Evolutionary conservation across 192 early-diverging fungal species (phyloP).

Genomic region (Linnemannia schmuckeri): DNA sequence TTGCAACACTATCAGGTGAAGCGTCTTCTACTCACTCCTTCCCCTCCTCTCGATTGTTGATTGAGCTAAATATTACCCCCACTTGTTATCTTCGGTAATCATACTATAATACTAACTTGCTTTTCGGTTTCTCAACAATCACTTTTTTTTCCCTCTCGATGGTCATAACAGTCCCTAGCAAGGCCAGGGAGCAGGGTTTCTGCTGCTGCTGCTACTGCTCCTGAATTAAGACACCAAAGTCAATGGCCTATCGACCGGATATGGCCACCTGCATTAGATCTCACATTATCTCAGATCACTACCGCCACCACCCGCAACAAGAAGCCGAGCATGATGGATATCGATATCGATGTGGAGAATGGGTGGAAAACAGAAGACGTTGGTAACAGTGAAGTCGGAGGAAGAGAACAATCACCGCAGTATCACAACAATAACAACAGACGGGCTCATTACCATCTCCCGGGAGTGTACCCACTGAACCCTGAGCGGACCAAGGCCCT

Average conservation of each 20-base stretch:
- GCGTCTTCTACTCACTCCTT: not conserved
- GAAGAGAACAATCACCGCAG: not conserved
- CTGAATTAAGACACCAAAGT: not conserved
- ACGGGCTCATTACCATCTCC: constrained; percentile 2
- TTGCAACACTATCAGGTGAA: not conserved
- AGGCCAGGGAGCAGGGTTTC: not conserved
- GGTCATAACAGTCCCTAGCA: not conserved
- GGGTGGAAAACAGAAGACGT: not conserved
- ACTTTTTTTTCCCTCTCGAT: too few species aligned
- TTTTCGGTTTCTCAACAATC: too few species aligned
- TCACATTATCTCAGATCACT: not conserved
- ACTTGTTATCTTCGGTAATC: too few species aligned
- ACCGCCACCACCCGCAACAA: not conserved
- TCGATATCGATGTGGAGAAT: not conserved
- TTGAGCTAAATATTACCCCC: not conserved
- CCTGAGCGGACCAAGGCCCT: constrained; percentile 5
- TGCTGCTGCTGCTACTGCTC: not conserved
- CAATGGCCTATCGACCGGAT: not conserved
- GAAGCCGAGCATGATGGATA: not conserved
- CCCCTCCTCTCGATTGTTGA: not conserved
- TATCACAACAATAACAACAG: not conserved
- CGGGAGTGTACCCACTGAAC: not conserved
- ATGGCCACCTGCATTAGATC: not conserved
- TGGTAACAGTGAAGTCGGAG: not conserved
- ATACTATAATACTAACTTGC: too few species aligned